These are phyloP conservation scores for Neolentinus lepideus DNA, from an alignment of 1,284 basidiomycete species.

Conservation along the genomic window DNA sequence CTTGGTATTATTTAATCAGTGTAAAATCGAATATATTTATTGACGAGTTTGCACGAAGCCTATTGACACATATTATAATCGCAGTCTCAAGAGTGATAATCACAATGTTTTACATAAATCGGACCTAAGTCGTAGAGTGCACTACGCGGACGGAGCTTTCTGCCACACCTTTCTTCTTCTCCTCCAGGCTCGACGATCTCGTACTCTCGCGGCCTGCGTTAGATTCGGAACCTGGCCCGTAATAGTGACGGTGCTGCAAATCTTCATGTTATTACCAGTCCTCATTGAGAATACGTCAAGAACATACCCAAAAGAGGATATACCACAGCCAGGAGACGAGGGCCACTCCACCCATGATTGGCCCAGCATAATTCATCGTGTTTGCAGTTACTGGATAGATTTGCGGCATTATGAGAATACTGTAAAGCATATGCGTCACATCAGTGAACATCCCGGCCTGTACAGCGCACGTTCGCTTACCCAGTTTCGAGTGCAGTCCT, in stretches of 20 bases:
- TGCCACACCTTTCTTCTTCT: background rate
- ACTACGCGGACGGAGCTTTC: background rate
- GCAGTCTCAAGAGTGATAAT: too few relatives aligned
- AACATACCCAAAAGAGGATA: constrained; percentile 12
- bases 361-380: constrained; percentile 17
- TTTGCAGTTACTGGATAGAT: constrained; percentile 12
- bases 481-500: constrained; percentile 15
- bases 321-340: constrained; percentile 14
- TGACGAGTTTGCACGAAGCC: too few relatives aligned
- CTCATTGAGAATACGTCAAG: background rate
- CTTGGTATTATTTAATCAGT: too few relatives aligned
- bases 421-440: constrained; percentile 2
- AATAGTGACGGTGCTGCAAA: background rate
- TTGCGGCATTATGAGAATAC: constrained; percentile 16
- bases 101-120: too few relatives aligned
- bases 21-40: too few relatives aligned
- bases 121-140: constrained; percentile 3
- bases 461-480: constrained; percentile 2
- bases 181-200: background rate
- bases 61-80: too few relatives aligned
- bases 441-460: background rate
- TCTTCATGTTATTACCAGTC: background rate
- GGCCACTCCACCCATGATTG: constrained; percentile 14
- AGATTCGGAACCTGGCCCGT: background rate
- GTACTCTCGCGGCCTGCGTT: background rate